These are phyloP conservation scores for Glycyrrhiza uralensis DNA, from an alignment of 306 rosid species.

Conservation along the genomic window DNA sequence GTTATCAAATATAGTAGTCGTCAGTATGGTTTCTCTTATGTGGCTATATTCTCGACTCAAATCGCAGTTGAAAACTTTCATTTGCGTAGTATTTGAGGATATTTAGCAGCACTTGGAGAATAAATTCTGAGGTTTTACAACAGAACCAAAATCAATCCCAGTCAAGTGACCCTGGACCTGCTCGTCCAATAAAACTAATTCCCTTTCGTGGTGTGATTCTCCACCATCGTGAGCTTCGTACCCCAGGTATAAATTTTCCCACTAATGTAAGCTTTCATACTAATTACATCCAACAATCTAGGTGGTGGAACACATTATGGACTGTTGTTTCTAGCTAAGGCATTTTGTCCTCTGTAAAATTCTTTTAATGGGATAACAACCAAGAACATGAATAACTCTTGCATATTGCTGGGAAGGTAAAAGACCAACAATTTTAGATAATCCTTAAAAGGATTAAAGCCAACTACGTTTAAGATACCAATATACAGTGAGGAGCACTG, in stretches of 20 bases:
- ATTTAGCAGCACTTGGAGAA: not conserved
- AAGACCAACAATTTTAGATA: not conserved
- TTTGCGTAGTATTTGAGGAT: not conserved
- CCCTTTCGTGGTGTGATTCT: too few species aligned
- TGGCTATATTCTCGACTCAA: conserved; percentile 5
- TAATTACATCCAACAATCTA: too few species aligned
- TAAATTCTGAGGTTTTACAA: not conserved
- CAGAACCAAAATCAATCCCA: not conserved
- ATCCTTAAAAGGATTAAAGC: not conserved
- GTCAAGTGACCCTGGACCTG: not conserved
- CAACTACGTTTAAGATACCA: too few species aligned
- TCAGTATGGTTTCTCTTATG: not conserved
- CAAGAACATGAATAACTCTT: conserved; percentile 62
- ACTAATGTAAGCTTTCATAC: too few species aligned
- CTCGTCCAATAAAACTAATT: not conserved
- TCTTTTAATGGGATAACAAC: conserved; percentile 49
- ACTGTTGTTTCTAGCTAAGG: not conserved
- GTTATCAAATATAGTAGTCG: not conserved
- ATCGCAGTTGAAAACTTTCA: not conserved
- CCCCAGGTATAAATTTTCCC: too few species aligned
- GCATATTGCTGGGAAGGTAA: conserved; percentile 55
- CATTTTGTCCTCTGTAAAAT: conserved; percentile 4
- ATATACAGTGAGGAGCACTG: too few species aligned
- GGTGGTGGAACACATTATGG: conserved; percentile 18
- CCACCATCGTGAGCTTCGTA: too few species aligned